These are phyloP conservation scores for Dactylellina drechsleri DNA, from an alignment of 2,329 filamentous ascomycete species.

Conservation along the genomic window DNA sequence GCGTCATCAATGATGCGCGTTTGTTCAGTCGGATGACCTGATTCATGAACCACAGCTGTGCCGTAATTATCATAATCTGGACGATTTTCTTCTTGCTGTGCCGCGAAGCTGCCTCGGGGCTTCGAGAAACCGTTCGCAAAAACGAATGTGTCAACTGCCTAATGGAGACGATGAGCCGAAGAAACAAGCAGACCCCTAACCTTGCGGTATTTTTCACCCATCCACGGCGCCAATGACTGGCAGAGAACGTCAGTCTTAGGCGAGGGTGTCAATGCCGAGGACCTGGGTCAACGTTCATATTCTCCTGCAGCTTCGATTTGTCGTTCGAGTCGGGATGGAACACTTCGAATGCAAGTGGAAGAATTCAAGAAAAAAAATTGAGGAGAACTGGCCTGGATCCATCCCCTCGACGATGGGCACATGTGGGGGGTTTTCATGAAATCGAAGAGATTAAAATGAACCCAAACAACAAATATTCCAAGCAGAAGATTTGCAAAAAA, in stretches of 20 bases:
- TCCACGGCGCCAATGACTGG: slow-evolving; percentile 11
- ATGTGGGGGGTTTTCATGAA: slow-evolving; percentile 1
- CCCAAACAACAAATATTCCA: slow-evolving; percentile 12
- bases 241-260: not conserved
- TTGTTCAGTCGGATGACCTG: too few relatives aligned
- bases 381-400: not conserved
- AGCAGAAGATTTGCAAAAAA: slow-evolving; percentile 6
- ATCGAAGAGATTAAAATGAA: not conserved
- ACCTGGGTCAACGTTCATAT: not conserved
- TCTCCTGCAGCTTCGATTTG: slow-evolving; percentile 11
- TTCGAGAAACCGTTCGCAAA: not conserved
- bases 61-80: not conserved
- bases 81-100: not conserved
- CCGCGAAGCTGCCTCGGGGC: slow-evolving; percentile 3
- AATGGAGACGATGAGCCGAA: slow-evolving; percentile 1
- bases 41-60: not conserved
- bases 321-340: not conserved
- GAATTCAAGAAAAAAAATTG: not conserved
- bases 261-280: slow-evolving; percentile 1
- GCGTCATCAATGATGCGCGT: too few relatives aligned
- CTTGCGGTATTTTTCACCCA: slow-evolving; percentile 11
- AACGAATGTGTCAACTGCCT: not conserved
- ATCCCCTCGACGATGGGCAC: not conserved
- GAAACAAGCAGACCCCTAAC: not conserved
- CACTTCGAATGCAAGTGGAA: slow-evolving; percentile 10